Percentiles rank a stretch among this genome's conserved stretches.
Evolutionary conservation across 768 basidiomycete genomes (phyloP).

Genomic region (Termitomyces sp.): DNA sequence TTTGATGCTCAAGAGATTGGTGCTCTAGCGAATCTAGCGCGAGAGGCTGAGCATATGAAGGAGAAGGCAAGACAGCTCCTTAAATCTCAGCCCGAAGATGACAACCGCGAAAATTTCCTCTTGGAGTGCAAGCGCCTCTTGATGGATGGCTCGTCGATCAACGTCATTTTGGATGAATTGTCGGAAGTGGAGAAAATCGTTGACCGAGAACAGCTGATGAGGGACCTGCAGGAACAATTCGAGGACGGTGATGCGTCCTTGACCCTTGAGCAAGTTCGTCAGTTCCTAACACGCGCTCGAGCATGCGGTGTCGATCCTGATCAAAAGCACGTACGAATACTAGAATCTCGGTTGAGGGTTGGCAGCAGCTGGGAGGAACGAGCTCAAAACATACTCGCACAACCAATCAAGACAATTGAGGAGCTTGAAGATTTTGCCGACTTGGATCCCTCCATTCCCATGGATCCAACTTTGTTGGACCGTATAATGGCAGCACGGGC

Average conservation of each 20-base stretch:
- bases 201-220: conserved; percentile 69
- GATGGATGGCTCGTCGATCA: conserved; percentile 65
- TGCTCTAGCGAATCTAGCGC: conserved; percentile 44
- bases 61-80: conserved; percentile 50
- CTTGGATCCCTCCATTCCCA: conserved; percentile 60
- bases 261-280: conserved; percentile 73
- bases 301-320: conserved; percentile 59
- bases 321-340: conserved; percentile 56
- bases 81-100: conserved; percentile 29
- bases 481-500: conserved; percentile 57
- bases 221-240: conserved; percentile 67
- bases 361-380: conserved; percentile 77
- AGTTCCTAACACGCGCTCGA: conserved; percentile 64
- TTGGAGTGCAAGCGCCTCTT: conserved; percentile 69
- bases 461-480: conserved; percentile 61
- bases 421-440: conserved; percentile 72
- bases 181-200: conserved; percentile 75
- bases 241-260: conserved; percentile 54
- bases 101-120: conserved; percentile 50
- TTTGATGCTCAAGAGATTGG: conserved; percentile 81
- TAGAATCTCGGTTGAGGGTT: conserved; percentile 57
- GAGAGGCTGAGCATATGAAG: conserved; percentile 62
- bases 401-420: conserved; percentile 68
- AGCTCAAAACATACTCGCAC: conserved; percentile 58
- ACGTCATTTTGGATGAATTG: conserved; percentile 80